Base-by-base conservation (phyloP, 305 asterid species). In the Solanum hybrid region DNA sequence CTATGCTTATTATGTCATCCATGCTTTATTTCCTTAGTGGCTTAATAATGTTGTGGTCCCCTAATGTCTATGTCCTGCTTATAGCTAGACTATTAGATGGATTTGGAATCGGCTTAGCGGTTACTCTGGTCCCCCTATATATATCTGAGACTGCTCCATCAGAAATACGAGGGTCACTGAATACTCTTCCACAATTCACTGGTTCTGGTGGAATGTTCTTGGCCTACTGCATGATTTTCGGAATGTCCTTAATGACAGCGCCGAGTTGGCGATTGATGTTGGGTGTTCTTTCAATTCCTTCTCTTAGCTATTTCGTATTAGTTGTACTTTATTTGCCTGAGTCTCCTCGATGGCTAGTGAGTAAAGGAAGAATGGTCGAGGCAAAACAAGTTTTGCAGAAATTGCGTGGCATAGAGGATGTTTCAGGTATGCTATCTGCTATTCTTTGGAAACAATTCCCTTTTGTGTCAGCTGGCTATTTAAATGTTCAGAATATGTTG, bases 281-380 rank as follows among this genome's bases (percentile, higher is more conserved):
- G 1, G 99, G 99, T 89, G 95, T 97, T 93, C 98, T 97, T 92
- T 97, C 96, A 15, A 79, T 96, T 91, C 99, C 99, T 38, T 95
- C 99, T 82, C 92, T 95, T 79, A 89, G 95, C 22, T 97, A 93
- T 90, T 97, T 97, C 91, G 92, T 88, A 10, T 91, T 97, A 86
- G 91, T 92, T 6, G 94, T 97, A 4, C 89, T 96, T 83, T 97
- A 91, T 92, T 92, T 97, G 87, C 99, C 99, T n/a, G 99, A 97
- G 91, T 96, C 99, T 92, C 98, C 99, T 91, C 94, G 99, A 37
- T 97, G 99, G 99, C 95, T 97, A 7, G 99, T 97, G 27, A 97
- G 98, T 89, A 96, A 97, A 95, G 99, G 99, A 90, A 95, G 91
- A 91, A 97, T 97, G 99, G 89, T 88, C 0, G 98, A 97, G 94